These are phyloP conservation scores for Paramecium pentaurelia DNA, from an alignment of 73 alveolate genomes.

Conservation along the genomic window DNA sequence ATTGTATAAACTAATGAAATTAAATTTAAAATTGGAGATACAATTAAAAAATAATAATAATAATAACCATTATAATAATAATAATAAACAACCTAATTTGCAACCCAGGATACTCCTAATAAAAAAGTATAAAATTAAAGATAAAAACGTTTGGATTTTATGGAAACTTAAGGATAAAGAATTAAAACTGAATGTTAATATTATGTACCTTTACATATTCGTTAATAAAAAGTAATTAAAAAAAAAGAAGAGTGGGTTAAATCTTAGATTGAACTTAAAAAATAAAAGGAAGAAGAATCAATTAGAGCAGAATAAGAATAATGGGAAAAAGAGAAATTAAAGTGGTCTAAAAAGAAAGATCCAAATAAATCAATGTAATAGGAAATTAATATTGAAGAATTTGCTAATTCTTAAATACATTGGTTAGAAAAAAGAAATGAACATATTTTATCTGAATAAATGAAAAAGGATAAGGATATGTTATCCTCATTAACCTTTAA, in stretches of 20 bases:
- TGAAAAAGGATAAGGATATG: constrained; percentile 17
- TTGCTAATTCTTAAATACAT: not conserved
- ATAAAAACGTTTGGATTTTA: not conserved
- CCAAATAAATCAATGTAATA: not conserved
- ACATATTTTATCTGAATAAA: not conserved
- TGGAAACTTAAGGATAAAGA: not conserved
- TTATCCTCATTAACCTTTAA: not conserved
- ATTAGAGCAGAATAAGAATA: not conserved
- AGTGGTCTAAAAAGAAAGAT: constrained; percentile 4
- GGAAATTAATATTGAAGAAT: constrained; percentile 17
- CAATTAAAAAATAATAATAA: not conserved
- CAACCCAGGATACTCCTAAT: not conserved
- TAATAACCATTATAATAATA: not conserved
- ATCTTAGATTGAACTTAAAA: not conserved
- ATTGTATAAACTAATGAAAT: not conserved
- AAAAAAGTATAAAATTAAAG: not conserved
- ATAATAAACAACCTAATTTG: not conserved
- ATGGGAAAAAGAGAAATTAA: not conserved
- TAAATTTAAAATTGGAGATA: constrained; percentile 8
- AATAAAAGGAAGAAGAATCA: not conserved
- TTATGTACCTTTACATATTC: not conserved
- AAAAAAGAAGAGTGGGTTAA: constrained; percentile 22
- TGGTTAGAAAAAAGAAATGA: constrained; percentile 36
- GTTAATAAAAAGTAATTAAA: not conserved
- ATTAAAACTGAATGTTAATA: constrained; percentile 27